Conservation (phyloP, 2,329 filamentous ascomycete genomes). For the Fusarium duplospermum region DNA sequence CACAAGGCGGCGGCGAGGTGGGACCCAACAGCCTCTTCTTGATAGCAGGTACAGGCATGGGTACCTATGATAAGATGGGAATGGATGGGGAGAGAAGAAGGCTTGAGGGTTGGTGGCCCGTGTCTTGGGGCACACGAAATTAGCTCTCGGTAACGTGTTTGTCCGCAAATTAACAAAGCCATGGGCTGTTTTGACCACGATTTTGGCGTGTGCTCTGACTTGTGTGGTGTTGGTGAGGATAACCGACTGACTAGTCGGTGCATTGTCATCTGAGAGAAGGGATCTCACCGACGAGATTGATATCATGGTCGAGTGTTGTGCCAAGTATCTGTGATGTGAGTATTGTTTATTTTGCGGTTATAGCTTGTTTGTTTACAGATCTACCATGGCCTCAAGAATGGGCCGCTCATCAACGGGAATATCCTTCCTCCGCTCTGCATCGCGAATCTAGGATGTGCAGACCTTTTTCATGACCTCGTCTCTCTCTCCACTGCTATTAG, state of each 20-base stretch:
- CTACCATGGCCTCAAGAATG: constrained; percentile 39
- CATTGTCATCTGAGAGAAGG: constrained; percentile 20
- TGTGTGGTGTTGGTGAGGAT: constrained; percentile 18
- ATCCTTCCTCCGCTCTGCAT: constrained; percentile 36
- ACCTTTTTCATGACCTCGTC: constrained; percentile 8
- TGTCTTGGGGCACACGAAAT: constrained; percentile 36
- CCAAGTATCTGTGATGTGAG: background rate
- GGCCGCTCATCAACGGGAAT: constrained; percentile 35
- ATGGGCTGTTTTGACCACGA: constrained; percentile 39
- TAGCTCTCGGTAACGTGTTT: constrained; percentile 41
- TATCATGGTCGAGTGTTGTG: background rate
- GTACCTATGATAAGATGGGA: background rate
- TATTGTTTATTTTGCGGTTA: constrained; percentile 18
- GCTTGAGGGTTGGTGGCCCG: constrained; percentile 26
- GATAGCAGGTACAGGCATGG: background rate
- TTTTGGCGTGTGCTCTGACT: constrained; percentile 33
- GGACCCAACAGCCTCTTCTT: constrained; percentile 2
- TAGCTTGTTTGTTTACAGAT: constrained; percentile 40
- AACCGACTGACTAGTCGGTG: constrained; percentile 21
- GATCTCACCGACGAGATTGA: background rate
- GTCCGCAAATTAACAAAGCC: constrained; percentile 39
- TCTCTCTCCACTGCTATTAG: constrained; percentile 1
- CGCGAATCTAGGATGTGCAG: constrained; percentile 41
- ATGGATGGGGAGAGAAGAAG: constrained; percentile 22
- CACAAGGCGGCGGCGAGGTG: background rate